Conservation (phyloP, 2,329 filamentous ascomycete genomes). For the Alternaria arborescens region DNA sequence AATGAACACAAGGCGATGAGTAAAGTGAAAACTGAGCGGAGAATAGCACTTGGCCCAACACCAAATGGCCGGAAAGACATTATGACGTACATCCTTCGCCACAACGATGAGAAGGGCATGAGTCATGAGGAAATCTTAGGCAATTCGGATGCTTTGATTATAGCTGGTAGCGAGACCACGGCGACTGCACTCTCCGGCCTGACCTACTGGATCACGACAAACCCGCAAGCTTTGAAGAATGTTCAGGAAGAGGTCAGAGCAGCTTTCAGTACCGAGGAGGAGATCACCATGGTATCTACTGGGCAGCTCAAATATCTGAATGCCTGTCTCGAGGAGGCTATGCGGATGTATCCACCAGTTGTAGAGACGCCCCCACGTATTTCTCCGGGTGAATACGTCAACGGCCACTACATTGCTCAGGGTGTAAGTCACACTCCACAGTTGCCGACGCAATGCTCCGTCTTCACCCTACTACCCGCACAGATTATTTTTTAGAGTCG, state of each 20-base stretch:
- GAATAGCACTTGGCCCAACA: slow-evolving; percentile 6
- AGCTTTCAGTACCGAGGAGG: slow-evolving; percentile 15
- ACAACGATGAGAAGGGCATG: slow-evolving; percentile 24
- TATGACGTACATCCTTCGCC: slow-evolving; percentile 18
- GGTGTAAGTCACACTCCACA: slow-evolving; percentile 10
- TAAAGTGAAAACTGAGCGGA: not conserved
- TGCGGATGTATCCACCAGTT: slow-evolving; percentile 29
- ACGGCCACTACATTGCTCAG: slow-evolving; percentile 24
- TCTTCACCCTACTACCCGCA: too few relatives aligned
- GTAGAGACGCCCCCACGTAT: slow-evolving; percentile 9
- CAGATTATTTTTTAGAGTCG: accelerated
- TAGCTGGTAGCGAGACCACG: slow-evolving; percentile 48
- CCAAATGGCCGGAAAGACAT: slow-evolving; percentile 12
- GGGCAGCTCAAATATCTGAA: slow-evolving; percentile 24
- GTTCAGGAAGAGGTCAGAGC: slow-evolving; percentile 17
- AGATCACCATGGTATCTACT: slow-evolving; percentile 13
- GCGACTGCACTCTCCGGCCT: slow-evolving; percentile 17
- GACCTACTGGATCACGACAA: slow-evolving; percentile 14
- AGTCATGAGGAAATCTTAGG: slow-evolving; percentile 40
- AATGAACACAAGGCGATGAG: slow-evolving; percentile 5
- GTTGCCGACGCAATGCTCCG: accelerated
- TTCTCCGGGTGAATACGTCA: slow-evolving; percentile 20
- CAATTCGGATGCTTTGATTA: slow-evolving; percentile 42
- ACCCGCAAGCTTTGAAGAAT: slow-evolving; percentile 17
- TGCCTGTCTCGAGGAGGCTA: slow-evolving; percentile 22